Evolutionary conservation across 2,329 filamentous ascomycete genomes (phyloP), one percentile per base, ranked within the genome.

Genomic region (Colletotrichum salicis): DNA sequence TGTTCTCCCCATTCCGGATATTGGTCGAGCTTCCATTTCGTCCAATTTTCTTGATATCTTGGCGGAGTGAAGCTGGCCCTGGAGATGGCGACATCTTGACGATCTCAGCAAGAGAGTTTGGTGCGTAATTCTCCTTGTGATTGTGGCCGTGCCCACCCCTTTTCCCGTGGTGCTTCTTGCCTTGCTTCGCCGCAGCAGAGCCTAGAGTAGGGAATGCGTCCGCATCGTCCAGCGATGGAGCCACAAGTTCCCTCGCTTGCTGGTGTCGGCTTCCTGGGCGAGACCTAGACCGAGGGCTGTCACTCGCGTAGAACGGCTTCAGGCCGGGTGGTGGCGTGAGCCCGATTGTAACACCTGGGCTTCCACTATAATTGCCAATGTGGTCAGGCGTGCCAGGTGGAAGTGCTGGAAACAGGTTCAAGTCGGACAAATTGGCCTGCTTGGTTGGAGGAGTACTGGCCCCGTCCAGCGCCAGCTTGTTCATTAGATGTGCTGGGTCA

Each of bases 81-180:
- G 95, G 94, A 8, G 94, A 95, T 0, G 96, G 95, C 5, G 94
- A 94, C 93, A 97, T 97, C 80, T 96, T 96, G 70, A 98, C 95
- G 70, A 98, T 93, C 81, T 98, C 96, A 45, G 96, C 96, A 63
- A 99, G 85, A 24, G 94, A 97, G 77, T 91, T 94, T 1, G 94
- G 91, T 0, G 85, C 82, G 22, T 88, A 86, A 72, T 89, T 91
- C 72, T 94, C 92, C 77, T 93, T 94, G 76, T 89, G 88, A 8
- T 84, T 84, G 77, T 92, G 92, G 12, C 92, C 92, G 79, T 97
- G 94, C 0, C 93, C 93, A 58, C 94, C 94, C 70, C 95, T 90
- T 82, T 97, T 98, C 45, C 95, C 95, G 79, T 97, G 94, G 79
- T 97, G 94, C 78, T 97, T 97, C 84, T 98, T 98, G 66, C 90